These are phyloP conservation scores for Atkinsonella texensis DNA, from an alignment of 2,329 filamentous ascomycete genomes.

Conservation along the genomic window DNA sequence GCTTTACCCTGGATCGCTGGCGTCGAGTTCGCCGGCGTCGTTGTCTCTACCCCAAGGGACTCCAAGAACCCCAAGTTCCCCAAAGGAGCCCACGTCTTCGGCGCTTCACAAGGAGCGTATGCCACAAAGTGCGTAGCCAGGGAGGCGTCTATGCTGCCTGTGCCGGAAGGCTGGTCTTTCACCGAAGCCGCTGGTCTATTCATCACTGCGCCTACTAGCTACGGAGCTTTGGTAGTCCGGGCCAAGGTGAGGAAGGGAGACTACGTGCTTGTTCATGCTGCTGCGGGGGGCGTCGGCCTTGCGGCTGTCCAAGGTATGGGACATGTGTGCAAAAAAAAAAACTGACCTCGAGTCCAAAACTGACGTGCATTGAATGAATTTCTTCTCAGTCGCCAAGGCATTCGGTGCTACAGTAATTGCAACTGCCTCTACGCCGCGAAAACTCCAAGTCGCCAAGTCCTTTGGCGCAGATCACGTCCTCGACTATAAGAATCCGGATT, in stretches of 20 bases:
- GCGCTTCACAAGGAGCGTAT: constrained; percentile 75
- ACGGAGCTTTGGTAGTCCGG: constrained; percentile 67
- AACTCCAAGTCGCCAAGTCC: constrained; percentile 63
- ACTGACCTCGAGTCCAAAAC: neutral
- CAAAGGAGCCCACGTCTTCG: constrained; percentile 74
- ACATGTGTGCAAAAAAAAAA: neutral
- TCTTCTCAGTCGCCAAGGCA: constrained; percentile 63
- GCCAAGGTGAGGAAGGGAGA: constrained; percentile 71
- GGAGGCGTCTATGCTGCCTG: constrained; percentile 57
- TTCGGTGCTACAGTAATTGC: constrained; percentile 87
- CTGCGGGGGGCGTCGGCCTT: constrained; percentile 81
- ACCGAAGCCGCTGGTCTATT: constrained; percentile 79
- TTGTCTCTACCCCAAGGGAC: constrained; percentile 52
- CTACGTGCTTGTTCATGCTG: constrained; percentile 81
- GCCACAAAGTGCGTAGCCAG: constrained; percentile 59
- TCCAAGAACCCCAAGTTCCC: constrained; percentile 50
- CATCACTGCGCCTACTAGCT: constrained; percentile 84
- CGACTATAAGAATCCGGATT: constrained; percentile 56
- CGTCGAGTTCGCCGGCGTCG: constrained; percentile 71
- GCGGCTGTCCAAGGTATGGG: constrained; percentile 66
- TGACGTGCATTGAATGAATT: neutral
- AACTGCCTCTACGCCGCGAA: constrained; percentile 70
- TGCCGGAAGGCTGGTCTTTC: constrained; percentile 74
- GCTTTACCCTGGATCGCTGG: constrained; percentile 80
- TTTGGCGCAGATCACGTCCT: constrained; percentile 81